Conservation (phyloP, 495 filamentous ascomycete species). For the Choiromyces venosus region DNA sequence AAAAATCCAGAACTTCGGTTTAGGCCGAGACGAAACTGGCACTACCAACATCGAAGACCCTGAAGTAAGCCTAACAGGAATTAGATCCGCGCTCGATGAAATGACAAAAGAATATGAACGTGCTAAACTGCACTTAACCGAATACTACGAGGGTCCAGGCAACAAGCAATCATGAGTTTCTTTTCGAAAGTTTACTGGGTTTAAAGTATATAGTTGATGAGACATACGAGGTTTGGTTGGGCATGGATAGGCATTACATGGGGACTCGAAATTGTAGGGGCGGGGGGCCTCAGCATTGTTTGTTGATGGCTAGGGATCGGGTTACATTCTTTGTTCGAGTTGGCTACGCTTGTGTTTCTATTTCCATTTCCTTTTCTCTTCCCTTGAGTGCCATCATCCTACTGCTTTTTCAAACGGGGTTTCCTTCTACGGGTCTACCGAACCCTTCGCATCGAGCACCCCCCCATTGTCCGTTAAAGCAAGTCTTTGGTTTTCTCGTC, state of each 20-base stretch:
- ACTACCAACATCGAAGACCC: slow-evolving; percentile 57
- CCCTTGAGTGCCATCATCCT: slow-evolving; percentile 23
- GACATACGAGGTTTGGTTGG: neutral
- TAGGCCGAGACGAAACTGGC: slow-evolving; percentile 71
- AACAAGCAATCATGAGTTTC: slow-evolving; percentile 8
- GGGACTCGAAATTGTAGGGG: neutral
- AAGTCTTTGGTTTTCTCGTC: neutral
- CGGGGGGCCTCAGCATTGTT: neutral
- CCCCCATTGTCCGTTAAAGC: neutral
- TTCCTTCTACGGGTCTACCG: slow-evolving; percentile 16
- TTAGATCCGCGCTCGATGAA: slow-evolving; percentile 61
- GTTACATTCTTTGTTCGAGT: slow-evolving; percentile 6
- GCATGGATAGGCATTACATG: neutral
- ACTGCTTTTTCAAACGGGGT: slow-evolving; percentile 31
- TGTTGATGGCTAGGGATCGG: neutral
- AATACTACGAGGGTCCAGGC: slow-evolving; percentile 16
- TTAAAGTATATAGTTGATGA: neutral
- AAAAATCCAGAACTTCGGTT: slow-evolving; percentile 90
- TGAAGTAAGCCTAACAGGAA: slow-evolving; percentile 59
- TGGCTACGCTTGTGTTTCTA: slow-evolving; percentile 9
- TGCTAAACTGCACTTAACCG: slow-evolving; percentile 49
- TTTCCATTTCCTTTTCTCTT: slow-evolving; percentile 21
- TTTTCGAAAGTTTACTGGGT: neutral
- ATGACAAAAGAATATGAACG: slow-evolving; percentile 74
- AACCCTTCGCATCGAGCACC: neutral